Conservation (phyloP, 495 filamentous ascomycete species). For the Mycothermus thermophilus region DNA sequence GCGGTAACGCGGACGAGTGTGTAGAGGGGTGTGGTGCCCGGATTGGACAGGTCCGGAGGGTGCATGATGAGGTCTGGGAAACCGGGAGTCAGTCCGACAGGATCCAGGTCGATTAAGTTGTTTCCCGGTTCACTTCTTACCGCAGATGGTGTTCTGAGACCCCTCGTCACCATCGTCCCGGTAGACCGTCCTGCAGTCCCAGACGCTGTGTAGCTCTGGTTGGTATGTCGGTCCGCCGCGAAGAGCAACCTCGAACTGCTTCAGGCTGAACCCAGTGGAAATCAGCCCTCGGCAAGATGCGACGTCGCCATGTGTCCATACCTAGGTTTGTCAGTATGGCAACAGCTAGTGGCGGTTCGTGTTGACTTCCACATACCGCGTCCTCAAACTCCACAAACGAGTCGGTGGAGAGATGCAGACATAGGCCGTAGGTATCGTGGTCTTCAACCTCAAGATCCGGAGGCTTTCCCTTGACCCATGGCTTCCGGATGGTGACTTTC, state of each 20-base stretch:
- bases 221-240: constrained; percentile 5
- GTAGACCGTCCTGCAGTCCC: constrained; percentile 28
- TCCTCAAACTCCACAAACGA: constrained; percentile 36
- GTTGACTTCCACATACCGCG: constrained; percentile 16
- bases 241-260: constrained; percentile 27
- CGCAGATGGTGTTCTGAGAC: constrained; percentile 30
- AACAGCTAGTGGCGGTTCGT: too few relatives aligned
- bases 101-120: too few relatives aligned
- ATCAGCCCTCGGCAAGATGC: constrained; percentile 29
- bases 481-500: constrained; percentile 17
- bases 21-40: constrained; percentile 21
- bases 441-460: constrained; percentile 16
- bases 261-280: constrained; percentile 22
- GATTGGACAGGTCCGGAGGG: constrained; percentile 19
- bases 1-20: constrained; percentile 33
- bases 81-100: not conserved
- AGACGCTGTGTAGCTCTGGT: constrained; percentile 14
- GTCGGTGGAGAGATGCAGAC: constrained; percentile 29
- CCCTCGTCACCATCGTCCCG: constrained; percentile 1
- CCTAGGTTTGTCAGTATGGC: constrained; percentile 20
- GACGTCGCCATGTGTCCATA: constrained; percentile 19
- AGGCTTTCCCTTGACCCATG: constrained; percentile 11
- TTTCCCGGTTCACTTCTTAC: constrained; percentile 9
- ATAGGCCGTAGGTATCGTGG: constrained; percentile 24
- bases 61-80: constrained; percentile 33